Conservation (phyloP, 169 alveolate genomes). For the Babesia gibsoni region DNA sequence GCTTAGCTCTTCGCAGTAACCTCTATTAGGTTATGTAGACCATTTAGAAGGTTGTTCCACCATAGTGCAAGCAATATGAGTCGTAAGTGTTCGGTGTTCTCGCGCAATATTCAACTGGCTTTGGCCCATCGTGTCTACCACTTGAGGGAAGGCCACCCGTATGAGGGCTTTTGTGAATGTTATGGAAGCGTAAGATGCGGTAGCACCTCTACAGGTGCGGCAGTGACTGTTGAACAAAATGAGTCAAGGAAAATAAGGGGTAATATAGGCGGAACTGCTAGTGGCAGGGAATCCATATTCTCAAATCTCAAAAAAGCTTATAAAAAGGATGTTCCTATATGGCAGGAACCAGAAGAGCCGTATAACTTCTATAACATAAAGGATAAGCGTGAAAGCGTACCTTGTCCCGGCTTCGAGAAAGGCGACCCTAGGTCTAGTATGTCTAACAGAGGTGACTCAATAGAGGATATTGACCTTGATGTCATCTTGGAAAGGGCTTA, state of each 20-base stretch:
- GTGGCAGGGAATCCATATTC: neutral
- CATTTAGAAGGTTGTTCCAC: no score
- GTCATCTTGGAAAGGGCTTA: neutral
- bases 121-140: neutral
- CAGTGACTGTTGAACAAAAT: neutral
- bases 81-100: no score
- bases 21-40: no score
- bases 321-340: neutral
- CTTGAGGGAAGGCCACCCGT: neutral
- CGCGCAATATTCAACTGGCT: neutral
- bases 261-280: no score
- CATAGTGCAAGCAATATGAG: no score
- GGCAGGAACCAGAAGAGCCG: neutral
- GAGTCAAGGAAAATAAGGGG: neutral
- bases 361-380: conserved; percentile 31
- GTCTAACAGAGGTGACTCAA: conserved; percentile 36
- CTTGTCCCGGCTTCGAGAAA: conserved; percentile 26
- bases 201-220: neutral
- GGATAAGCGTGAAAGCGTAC: conserved; percentile 19
- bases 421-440: conserved; percentile 34
- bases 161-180: neutral
- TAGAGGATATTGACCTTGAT: conserved; percentile 11
- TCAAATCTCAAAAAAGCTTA: neutral
- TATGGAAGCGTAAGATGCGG: neutral
- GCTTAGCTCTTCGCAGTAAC: no score